Evolutionary conservation across 106 monocot species (phyloP).

Genomic region (Dactylorhiza incarnata): DNA sequence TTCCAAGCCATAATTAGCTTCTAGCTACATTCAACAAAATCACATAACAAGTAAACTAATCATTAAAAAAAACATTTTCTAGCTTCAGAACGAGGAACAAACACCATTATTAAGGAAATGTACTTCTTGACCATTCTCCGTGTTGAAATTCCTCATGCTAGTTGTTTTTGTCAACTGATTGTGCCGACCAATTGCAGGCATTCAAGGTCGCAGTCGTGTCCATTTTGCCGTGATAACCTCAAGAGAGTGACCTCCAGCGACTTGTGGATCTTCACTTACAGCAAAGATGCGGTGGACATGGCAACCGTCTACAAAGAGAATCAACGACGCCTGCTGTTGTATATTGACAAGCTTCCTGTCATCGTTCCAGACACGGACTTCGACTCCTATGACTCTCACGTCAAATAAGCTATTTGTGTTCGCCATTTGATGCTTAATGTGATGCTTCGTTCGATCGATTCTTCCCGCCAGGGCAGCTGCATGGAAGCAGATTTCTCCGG

Average conservation of each 20-base stretch:
- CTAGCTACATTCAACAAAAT: too few species aligned
- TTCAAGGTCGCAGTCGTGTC: conserved; percentile 81
- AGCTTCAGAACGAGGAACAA: too few species aligned
- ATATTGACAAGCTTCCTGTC: conserved; percentile 84
- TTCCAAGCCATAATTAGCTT: too few species aligned
- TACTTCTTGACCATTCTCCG: too few species aligned
- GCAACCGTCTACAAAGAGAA: conserved; percentile 63
- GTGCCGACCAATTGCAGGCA: conserved; percentile 37
- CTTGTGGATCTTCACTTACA: conserved; percentile 71
- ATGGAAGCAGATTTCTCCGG: not conserved
- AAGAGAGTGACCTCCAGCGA: conserved; percentile 72
- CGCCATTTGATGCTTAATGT: not conserved
- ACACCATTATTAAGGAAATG: too few species aligned
- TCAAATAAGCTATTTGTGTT: conserved; percentile 26
- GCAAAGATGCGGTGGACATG: conserved; percentile 64
- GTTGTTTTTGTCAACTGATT: not conserved
- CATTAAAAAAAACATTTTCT: too few species aligned
- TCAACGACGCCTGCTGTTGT: conserved; percentile 67
- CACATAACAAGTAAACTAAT: too few species aligned
- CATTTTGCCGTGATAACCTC: conserved; percentile 89
- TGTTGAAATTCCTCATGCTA: not conserved
- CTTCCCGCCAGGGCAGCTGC: not conserved
- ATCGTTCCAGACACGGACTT: conserved; percentile 57
- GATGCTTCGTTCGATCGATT: not conserved
- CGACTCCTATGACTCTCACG: conserved; percentile 66